Evolutionary conservation across 1,284 basidiomycete genomes (phyloP), one percentile per base, ranked within the genome.

Genomic region (Ustilago nuda): DNA sequence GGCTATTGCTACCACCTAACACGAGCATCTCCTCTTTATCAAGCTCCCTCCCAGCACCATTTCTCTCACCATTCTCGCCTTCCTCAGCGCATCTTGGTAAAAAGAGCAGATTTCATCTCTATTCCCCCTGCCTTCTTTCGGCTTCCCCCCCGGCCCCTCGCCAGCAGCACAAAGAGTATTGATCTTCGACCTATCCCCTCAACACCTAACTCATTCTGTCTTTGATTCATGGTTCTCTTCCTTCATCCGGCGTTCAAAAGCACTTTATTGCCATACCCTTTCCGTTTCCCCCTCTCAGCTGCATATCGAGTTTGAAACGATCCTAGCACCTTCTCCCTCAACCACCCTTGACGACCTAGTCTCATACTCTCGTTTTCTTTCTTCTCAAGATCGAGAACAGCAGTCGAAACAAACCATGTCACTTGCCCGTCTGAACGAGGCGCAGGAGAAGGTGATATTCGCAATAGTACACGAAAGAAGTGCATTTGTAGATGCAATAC

Each of bases 191-290:
- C 41, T 30, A 4, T 57, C 56, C 2, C 13, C 39, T 8, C 13
- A 39, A 5, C 56, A 57, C 32, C 32, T 57, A 4, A 57, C 56
- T 0, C 23, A 36, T 35, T 46, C 39, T 6, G 9, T 33, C 0
- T 54, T 35, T 4, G 8, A 19, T n/a, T 41, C n/a, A 19, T 57
- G 56, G 56, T 57, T 17, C 27, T 4, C 12, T 15, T 57, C 56
- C 17, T 57, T 57, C 43, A 3, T 45, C 2, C 43, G 43, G 9
- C 56, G 56, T 2, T 33, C 56, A 2, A 45, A 45, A 45, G 41
- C 43, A 19, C 41, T 57, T 17, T 37, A 57, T 17, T 30, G 27
- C 27, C 17, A 33, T 8, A 32, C 5, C 39, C 4, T 41, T 43
- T 11, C 2, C 23, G 12, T 27, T 19, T 15, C 23, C 4, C n/a